Evolutionary conservation across 441 rosid species (phyloP).

Genomic region (Gossypium lobatum): DNA sequence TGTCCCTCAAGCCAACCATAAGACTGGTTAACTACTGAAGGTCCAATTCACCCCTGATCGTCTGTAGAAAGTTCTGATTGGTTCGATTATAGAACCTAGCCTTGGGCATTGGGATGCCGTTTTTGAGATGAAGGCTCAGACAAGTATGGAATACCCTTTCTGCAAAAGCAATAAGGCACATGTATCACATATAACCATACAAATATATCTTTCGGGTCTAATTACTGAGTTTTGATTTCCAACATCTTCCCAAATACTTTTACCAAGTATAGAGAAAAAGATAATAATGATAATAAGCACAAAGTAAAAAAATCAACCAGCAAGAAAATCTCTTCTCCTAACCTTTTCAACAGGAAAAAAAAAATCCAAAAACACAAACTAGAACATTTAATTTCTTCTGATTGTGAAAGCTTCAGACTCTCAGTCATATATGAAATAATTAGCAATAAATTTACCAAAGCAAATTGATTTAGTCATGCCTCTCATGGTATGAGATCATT

Average conservation of each 20-base stretch:
- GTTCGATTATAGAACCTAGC: too few species aligned
- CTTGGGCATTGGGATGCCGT: too few species aligned
- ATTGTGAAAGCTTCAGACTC: neutral
- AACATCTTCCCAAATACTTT: constrained; percentile 78
- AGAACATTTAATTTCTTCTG: neutral
- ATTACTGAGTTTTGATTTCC: constrained; percentile 60
- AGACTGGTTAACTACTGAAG: too few species aligned
- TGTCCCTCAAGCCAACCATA: too few species aligned
- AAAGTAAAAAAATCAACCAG: neutral
- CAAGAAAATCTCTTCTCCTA: neutral
- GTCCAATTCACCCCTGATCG: too few species aligned
- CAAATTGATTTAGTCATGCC: constrained; percentile 37
- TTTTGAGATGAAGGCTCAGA: too few species aligned
- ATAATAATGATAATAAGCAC: neutral
- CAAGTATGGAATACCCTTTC: too few species aligned
- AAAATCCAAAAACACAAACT: neutral
- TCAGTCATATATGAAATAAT: neutral
- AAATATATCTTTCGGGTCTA: neutral
- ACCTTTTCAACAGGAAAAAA: neutral
- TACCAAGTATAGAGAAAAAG: constrained; percentile 28
- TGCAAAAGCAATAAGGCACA: too few species aligned
- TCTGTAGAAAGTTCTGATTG: too few species aligned
- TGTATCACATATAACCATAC: too few species aligned
- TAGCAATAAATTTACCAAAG: neutral
- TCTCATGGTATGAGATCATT: constrained; percentile 54